Percentiles rank a stretch among this genome's conserved stretches.
Evolutionary conservation across 257 asterid species (phyloP).

Genomic region (Nicotiana obtusifolia): DNA sequence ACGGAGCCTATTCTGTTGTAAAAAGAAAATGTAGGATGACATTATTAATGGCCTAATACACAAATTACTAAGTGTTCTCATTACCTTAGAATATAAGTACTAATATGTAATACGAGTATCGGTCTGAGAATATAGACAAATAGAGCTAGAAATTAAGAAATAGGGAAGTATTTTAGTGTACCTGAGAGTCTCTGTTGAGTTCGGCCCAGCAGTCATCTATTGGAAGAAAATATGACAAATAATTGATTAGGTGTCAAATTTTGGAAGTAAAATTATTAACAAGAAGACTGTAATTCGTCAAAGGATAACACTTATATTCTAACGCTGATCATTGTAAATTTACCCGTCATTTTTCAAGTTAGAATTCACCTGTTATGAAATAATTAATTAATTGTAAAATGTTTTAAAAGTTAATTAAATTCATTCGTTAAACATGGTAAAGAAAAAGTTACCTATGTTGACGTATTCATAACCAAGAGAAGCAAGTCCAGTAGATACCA

Average conservation of each 20-base stretch:
- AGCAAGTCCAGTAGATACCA: conserved; percentile 70
- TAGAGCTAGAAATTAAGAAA: background rate
- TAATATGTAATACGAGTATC: too few species aligned
- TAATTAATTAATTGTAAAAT: too few species aligned
- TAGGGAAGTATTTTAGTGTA: background rate
- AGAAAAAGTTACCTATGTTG: conserved; percentile 44
- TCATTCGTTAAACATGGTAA: background rate
- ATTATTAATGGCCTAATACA: too few species aligned
- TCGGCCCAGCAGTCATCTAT: conserved; percentile 99
- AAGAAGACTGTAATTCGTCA: background rate
- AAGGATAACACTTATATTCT: too few species aligned
- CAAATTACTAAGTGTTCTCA: too few species aligned
- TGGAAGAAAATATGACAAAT: background rate
- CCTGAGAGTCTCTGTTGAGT: conserved; percentile 62
- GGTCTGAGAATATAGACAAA: background rate
- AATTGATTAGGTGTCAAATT: background rate
- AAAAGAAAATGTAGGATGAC: too few species aligned
- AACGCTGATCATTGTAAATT: too few species aligned
- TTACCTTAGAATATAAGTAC: too few species aligned
- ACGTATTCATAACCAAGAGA: conserved; percentile 57
- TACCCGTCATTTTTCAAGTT: too few species aligned
- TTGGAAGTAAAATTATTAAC: background rate
- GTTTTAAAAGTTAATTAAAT: background rate
- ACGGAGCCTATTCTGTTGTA: too few species aligned
- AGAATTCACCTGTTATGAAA: too few species aligned